phyloP scores from a whole-genome alignment of 129 eudicot genomes.

The Lonicera japonica region DNA sequence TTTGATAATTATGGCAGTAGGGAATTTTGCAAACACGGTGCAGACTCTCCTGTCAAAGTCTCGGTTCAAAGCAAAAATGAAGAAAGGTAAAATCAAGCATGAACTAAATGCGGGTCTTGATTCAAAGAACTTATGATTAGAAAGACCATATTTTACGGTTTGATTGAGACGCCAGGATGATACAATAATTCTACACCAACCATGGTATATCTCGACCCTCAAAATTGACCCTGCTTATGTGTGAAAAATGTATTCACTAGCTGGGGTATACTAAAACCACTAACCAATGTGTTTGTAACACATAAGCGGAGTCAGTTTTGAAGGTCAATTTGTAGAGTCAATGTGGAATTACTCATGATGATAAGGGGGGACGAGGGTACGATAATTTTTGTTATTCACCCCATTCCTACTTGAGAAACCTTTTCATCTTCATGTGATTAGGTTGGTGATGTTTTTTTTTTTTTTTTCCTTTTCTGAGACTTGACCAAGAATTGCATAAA shows the following conservation, averaged over 20 bases:
- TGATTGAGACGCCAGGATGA: not conserved
- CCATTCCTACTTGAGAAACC: not conserved
- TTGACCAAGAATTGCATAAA: not conserved
- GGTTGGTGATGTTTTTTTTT: too few relatives aligned
- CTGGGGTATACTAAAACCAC: too few relatives aligned
- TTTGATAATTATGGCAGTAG: constrained; percentile 83
- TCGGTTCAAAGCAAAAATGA: constrained; percentile 76
- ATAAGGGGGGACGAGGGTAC: constrained; percentile 1
- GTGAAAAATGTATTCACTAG: too few relatives aligned
- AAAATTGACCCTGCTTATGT: too few relatives aligned
- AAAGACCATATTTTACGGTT: not conserved
- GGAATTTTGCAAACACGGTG: constrained; percentile 79
- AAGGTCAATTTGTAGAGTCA: too few relatives aligned
- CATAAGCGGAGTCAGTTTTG: too few relatives aligned
- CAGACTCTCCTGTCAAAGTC: constrained; percentile 72
- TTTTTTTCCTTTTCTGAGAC: not conserved
- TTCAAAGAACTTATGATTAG: constrained; percentile 15
- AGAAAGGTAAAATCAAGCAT: constrained; percentile 54
- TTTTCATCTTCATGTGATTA: too few relatives aligned
- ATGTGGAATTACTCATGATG: too few relatives aligned
- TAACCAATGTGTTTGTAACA: too few relatives aligned
- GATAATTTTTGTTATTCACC: not conserved
- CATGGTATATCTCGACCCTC: too few relatives aligned
- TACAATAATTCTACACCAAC: not conserved
- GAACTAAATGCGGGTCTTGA: constrained; percentile 34